phyloP scores from a whole-genome alignment of 306 rosid genomes.

The Castanea sativa region DNA sequence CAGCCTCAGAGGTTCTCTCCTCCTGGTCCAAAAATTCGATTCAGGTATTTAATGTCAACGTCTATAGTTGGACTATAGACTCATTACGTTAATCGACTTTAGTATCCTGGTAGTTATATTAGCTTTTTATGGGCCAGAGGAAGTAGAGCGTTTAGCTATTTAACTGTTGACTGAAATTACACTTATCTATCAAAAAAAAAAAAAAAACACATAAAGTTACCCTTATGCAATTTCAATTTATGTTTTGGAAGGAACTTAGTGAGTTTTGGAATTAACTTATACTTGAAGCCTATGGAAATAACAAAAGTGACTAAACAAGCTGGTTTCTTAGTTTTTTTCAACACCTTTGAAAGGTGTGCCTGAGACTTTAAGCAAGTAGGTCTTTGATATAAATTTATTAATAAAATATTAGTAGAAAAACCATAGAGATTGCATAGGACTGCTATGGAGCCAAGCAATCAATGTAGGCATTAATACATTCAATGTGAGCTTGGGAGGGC shows the following conservation, averaged over 20 bases:
- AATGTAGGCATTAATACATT: too few species aligned
- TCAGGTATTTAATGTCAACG: conserved; percentile 52
- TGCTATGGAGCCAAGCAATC: too few species aligned
- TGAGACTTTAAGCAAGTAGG: neutral
- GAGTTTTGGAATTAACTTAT: neutral
- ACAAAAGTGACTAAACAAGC: neutral
- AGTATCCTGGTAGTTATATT: neutral
- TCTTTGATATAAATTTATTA: too few species aligned
- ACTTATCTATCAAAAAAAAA: too few species aligned
- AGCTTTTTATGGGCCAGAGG: neutral
- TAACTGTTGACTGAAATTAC: neutral
- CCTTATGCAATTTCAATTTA: conserved; percentile 12
- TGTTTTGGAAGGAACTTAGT: conserved; percentile 4
- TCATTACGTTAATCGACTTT: neutral
- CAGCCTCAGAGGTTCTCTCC: conserved; percentile 59
- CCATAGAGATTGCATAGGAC: too few species aligned
- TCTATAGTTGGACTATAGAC: neutral
- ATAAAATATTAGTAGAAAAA: too few species aligned
- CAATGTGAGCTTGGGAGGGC: too few species aligned
- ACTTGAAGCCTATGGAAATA: neutral
- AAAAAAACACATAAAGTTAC: neutral
- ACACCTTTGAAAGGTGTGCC: neutral
- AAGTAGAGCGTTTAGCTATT: neutral
- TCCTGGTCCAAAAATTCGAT: conserved; percentile 76
- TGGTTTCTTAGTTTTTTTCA: neutral